Evolutionary conservation across 1,139 yeast genomes (phyloP).

Genomic region (Taphrina wiesneri): DNA sequence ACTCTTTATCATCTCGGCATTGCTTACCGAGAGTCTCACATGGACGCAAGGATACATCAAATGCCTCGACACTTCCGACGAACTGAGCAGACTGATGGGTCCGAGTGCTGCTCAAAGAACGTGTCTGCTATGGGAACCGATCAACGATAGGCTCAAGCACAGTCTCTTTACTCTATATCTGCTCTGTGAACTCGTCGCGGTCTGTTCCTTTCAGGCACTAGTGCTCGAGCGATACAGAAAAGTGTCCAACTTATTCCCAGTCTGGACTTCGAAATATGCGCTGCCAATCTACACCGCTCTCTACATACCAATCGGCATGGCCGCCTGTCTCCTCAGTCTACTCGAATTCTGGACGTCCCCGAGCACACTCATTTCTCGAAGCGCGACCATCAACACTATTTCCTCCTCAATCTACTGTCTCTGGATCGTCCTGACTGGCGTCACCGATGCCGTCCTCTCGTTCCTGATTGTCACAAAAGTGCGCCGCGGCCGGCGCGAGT

Average conservation of each 20-base stretch:
- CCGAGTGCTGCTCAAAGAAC: background rate
- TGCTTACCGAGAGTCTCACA: slow-evolving; percentile 2
- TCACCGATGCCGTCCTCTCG: slow-evolving; percentile 26
- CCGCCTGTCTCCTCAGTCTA: slow-evolving; percentile 5
- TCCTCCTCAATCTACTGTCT: slow-evolving; percentile 17
- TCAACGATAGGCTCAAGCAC: background rate
- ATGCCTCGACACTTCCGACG: slow-evolving; percentile 26
- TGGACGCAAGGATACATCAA: slow-evolving; percentile 24
- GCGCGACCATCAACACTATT: slow-evolving; percentile 17
- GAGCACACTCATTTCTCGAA: slow-evolving; percentile 14
- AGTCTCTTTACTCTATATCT: slow-evolving; percentile 10
- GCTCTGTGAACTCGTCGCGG: background rate
- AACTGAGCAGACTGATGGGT: background rate
- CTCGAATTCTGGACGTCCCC: slow-evolving; percentile 19
- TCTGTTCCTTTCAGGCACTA: slow-evolving; percentile 14
- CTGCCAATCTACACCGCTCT: slow-evolving; percentile 15
- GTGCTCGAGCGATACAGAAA: slow-evolving; percentile 31
- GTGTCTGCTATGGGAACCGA: slow-evolving; percentile 6
- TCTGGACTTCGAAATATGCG: slow-evolving; percentile 3
- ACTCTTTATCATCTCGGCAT: slow-evolving; percentile 12
- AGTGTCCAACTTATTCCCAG: slow-evolving; percentile 12
- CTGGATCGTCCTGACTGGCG: slow-evolving; percentile 27
- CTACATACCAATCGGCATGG: slow-evolving; percentile 3
- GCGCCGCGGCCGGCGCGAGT: slow-evolving; percentile 10
- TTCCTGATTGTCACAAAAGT: slow-evolving; percentile 20